Percentiles rank a stretch among this genome's conserved stretches.
Evolutionary conservation across 2,329 filamentous ascomycete species (phyloP).

Genomic region (Pseudogymnoascus sp.): DNA sequence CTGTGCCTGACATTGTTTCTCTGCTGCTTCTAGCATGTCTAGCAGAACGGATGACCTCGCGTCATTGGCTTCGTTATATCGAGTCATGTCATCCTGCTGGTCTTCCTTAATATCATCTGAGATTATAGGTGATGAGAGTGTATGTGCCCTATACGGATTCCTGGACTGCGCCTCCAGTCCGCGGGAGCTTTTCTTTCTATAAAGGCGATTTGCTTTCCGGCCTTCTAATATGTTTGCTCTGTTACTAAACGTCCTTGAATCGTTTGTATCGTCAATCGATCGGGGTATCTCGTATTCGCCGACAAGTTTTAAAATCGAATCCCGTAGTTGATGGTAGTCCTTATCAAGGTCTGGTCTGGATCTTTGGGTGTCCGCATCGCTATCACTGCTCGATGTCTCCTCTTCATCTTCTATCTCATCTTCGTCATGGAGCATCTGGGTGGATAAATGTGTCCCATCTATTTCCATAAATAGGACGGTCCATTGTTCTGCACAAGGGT

Average conservation of each 20-base stretch:
- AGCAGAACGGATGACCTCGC: slow-evolving; percentile 48
- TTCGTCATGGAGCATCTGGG: slow-evolving; percentile 64
- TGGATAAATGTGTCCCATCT: slow-evolving; percentile 62
- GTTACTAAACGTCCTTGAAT: slow-evolving; percentile 62
- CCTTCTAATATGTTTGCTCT: slow-evolving; percentile 45
- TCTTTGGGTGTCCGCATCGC: slow-evolving; percentile 48
- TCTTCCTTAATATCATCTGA: slow-evolving; percentile 7
- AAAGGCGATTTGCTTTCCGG: slow-evolving; percentile 51
- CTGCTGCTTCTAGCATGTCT: slow-evolving; percentile 68
- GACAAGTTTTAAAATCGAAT: slow-evolving; percentile 72
- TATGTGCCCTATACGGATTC: slow-evolving; percentile 45
- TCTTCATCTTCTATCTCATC: slow-evolving; percentile 58
- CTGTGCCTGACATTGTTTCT: slow-evolving; percentile 66
- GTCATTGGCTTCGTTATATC: slow-evolving; percentile 33
- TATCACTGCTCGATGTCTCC: slow-evolving; percentile 54
- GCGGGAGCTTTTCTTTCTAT: slow-evolving; percentile 44
- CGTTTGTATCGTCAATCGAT: slow-evolving; percentile 50
- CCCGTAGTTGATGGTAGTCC: slow-evolving; percentile 72
- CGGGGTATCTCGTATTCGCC: slow-evolving; percentile 76
- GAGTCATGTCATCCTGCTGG: slow-evolving; percentile 20
- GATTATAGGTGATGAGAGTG: background rate
- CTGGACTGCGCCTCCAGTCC: slow-evolving; percentile 47
- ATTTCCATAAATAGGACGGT: slow-evolving; percentile 70
- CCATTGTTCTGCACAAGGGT: slow-evolving; percentile 79
- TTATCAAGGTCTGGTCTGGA: slow-evolving; percentile 60